Percentiles rank a stretch among this genome's conserved stretches.
Conservation (phyloP, 768 basidiomycete genomes). For the Rhodosporidiobolus sp. region DNA sequence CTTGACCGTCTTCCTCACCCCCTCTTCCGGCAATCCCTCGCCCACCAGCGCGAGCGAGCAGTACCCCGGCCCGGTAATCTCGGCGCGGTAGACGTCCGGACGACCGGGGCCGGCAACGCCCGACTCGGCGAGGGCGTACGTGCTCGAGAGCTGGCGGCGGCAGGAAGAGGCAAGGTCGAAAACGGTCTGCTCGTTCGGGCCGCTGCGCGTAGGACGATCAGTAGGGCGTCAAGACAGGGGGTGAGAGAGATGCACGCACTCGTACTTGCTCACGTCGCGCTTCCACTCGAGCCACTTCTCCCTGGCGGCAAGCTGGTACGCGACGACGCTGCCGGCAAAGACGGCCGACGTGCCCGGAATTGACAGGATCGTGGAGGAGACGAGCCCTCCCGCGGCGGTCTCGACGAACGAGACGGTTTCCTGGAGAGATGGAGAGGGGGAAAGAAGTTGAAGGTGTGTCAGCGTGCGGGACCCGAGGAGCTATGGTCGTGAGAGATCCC, state of each 20-base stretch:
- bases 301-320: neutral
- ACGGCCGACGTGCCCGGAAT: conserved; percentile 5
- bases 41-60: conserved; percentile 4
- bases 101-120: neutral
- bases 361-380: neutral
- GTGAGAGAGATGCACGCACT: neutral
- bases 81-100: neutral
- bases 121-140: conserved; percentile 1
- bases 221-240: neutral
- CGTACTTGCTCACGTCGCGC: neutral
- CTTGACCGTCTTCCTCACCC: neutral
- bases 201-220: neutral
- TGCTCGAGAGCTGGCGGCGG: neutral
- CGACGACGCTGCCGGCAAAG: conserved; percentile 1
- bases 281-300: conserved; percentile 1
- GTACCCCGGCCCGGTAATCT: neutral
- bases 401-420: conserved; percentile 19
- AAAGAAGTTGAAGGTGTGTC: neutral
- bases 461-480: no score
- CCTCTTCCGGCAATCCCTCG: neutral
- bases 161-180: neutral
- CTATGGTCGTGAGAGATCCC: no score
- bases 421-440: neutral
- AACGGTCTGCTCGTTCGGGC: neutral
- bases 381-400: conserved; percentile 5